Conservation (phyloP, 1,284 basidiomycete species). For the Sphagnurus paluster region DNA sequence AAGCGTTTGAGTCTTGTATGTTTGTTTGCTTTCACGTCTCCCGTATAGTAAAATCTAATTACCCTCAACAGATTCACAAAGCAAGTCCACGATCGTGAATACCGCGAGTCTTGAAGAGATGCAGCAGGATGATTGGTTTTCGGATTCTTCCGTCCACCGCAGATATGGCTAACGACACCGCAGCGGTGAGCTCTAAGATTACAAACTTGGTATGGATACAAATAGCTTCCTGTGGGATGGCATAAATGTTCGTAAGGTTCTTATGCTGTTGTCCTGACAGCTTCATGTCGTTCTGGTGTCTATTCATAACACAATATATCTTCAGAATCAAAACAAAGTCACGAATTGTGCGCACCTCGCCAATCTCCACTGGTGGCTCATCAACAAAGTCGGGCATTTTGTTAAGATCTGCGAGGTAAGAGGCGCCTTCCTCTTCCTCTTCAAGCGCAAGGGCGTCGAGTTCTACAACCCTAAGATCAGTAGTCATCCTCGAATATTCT, state of each 20-base stretch:
- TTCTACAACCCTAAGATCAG: conserved; percentile 47
- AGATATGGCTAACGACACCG: conserved; percentile 70
- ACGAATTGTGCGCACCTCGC: conserved; percentile 45
- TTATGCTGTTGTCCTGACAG: conserved; percentile 52
- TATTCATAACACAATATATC: conserved; percentile 17
- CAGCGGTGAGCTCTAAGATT: conserved; percentile 15
- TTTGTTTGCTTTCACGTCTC: no score
- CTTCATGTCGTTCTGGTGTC: conserved; percentile 47
- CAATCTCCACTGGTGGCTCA: conserved; percentile 70
- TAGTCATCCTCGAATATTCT: not conserved
- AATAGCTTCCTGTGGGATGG: conserved; percentile 2
- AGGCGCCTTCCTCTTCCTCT: conserved; percentile 84
- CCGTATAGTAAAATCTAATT: no score
- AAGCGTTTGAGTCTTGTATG: conserved; percentile 76
- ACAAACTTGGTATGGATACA: conserved; percentile 22
- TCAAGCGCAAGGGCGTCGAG: conserved; percentile 88
- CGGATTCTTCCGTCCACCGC: conserved; percentile 47
- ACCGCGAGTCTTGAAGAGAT: conserved; percentile 60
- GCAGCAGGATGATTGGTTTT: conserved; percentile 76
- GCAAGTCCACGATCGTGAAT: conserved; percentile 77
- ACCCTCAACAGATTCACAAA: conserved; percentile 86
- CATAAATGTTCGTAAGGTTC: not conserved
- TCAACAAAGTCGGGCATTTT: conserved; percentile 91
- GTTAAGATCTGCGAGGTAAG: conserved; percentile 83
- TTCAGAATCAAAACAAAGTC: not conserved